Conservation (phyloP, 306 rosid genomes). For the Rubus parviflorus region DNA sequence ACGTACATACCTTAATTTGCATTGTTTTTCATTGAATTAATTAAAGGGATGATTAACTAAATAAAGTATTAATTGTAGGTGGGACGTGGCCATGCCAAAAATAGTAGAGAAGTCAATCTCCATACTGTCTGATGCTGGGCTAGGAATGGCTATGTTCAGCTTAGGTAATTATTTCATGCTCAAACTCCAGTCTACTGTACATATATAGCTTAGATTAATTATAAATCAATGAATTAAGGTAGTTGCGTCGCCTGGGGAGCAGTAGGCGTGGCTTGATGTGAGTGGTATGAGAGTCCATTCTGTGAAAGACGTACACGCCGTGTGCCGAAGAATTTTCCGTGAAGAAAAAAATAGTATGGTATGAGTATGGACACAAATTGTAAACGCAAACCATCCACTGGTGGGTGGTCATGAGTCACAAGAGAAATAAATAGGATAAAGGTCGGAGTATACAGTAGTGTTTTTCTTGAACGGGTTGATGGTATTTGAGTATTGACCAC, state of each 20-base stretch:
- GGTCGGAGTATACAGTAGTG: conserved; percentile 1
- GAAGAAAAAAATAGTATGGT: too few species aligned
- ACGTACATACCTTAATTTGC: not conserved
- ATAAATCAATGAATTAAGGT: too few species aligned
- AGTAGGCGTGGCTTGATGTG: too few species aligned
- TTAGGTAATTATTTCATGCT: conserved; percentile 47
- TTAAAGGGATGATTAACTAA: not conserved
- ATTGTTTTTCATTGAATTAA: not conserved
- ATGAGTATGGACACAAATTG: too few species aligned
- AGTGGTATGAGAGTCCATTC: too few species aligned
- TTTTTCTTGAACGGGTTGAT: conserved; percentile 25
- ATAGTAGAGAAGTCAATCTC: conserved; percentile 79
- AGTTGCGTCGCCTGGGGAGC: too few species aligned
- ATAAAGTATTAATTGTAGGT: conserved; percentile 41
- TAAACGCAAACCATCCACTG: conserved; percentile 27
- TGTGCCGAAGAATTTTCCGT: too few species aligned
- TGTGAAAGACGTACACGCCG: too few species aligned
- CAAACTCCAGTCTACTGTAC: too few species aligned
- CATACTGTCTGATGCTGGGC: conserved; percentile 96
- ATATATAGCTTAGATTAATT: too few species aligned
- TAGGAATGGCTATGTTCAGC: conserved; percentile 99
- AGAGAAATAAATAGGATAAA: not conserved
- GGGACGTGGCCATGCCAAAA: conserved; percentile 86
- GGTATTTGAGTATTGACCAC: conserved; percentile 30
- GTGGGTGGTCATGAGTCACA: not conserved